Evolutionary conservation across 1,139 yeast genomes (phyloP), one percentile per base, ranked within the genome.

Genomic region (Yamadazyma atmosphaerica): DNA sequence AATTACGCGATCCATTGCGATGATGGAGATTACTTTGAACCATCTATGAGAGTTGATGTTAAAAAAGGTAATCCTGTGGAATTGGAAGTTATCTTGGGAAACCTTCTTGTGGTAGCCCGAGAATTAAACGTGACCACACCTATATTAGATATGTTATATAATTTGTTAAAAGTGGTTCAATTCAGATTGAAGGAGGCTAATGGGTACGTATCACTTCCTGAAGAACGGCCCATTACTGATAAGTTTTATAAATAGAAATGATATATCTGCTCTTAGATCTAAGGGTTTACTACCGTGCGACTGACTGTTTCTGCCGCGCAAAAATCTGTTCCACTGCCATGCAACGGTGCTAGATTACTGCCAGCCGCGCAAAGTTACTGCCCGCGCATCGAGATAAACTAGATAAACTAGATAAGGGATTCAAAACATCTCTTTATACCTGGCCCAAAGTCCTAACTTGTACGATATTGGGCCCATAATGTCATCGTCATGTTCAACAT

Each of bases 91-190:
- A 60, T 61, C 22, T 46, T 60, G 40, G 65, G 62, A 4, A 60
- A 58, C 36, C 47, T 60, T 25, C 38, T 60, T 17, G 38, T 35
- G 9, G 40, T 44, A 23, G 39, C 36, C 35, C 39, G 36, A 21
- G 19, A 36, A 6, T 34, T 42, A 24, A 35, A 38, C 11, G 33
- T 36, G n/a, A 41, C 35, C 7, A 40, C 30, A 6, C 56, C 63
- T 1, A 45, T 47, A 24, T 51, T 61, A 37, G 47, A 45, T 21
- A 42, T 71, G 17, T 42, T 72, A 23, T 72, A 71, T 45, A 44
- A 60, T 30, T 53, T 71, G 29, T 55, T 72, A 42, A 58, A 56
- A 29, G 59, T 71, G 40, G 65, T 68, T 13, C 77, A 72, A 43
- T 63, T 40, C 41, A 40, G 52, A 38, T 41, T 49, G 17, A 44